These are phyloP conservation scores for Orbilia ellipsospora DNA, from an alignment of 2,329 filamentous ascomycete genomes.

Conservation along the genomic window DNA sequence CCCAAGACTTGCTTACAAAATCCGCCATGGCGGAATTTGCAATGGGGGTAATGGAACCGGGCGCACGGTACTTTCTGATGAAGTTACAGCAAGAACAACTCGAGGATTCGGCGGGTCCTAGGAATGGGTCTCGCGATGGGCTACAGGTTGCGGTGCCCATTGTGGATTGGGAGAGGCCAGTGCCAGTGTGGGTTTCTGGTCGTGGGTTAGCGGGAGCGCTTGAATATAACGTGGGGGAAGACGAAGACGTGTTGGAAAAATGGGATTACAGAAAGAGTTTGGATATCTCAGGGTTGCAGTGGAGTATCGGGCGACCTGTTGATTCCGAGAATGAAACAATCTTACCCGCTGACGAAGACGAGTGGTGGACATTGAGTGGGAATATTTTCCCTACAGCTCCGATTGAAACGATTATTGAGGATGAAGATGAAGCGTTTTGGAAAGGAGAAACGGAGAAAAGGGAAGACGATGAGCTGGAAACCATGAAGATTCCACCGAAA, in stretches of 20 bases:
- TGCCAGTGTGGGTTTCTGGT: constrained; percentile 21
- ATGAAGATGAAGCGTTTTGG: constrained; percentile 28
- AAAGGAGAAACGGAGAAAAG: not conserved
- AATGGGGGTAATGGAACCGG: constrained; percentile 38
- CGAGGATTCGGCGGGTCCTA: constrained; percentile 32
- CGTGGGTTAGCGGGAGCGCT: not conserved
- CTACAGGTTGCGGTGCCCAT: constrained; percentile 31
- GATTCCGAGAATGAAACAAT: constrained; percentile 7
- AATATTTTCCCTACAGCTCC: not conserved
- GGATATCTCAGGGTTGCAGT: constrained; percentile 47
- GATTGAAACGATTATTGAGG: constrained; percentile 31
- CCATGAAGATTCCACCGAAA: constrained; percentile 39
- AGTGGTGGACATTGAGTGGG: constrained; percentile 1
- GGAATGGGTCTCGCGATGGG: constrained; percentile 2
- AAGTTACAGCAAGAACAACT: constrained; percentile 47
- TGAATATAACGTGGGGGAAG: constrained; percentile 2
- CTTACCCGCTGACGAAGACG: constrained; percentile 13
- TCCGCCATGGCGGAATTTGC: constrained; percentile 40
- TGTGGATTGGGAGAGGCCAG: constrained; percentile 34
- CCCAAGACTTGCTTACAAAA: constrained; percentile 13
- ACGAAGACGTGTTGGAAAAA: constrained; percentile 18
- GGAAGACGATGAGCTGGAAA: constrained; percentile 37
- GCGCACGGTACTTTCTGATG: constrained; percentile 40
- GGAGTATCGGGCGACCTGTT: constrained; percentile 22
- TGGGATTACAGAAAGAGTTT: constrained; percentile 53